Evolutionary conservation across 345 rosid genomes (phyloP), one percentile per base, ranked within the genome.

Genomic region (Cardamine resedifolia): DNA sequence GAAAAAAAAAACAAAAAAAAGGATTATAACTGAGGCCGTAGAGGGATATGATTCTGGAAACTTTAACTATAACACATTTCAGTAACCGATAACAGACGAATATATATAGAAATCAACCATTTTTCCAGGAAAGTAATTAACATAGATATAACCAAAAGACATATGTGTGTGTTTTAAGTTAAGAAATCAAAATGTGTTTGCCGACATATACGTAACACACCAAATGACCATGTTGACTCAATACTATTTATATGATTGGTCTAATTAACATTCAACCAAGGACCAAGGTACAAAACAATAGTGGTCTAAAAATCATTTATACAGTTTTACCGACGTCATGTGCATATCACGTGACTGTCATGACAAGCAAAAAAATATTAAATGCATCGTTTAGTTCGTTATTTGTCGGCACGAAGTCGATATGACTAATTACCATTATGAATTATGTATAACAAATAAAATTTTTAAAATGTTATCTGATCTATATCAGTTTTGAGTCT

Each of bases 271-370:
- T 50, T 65, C 66, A 57, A 73, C 33, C 36, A 68, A 60, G 34
- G 28, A 73, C 33, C 36, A 68, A 60, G 34, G 28, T 55, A 64
- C 48, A 64, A 19, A 49, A 66, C 60, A 66, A 26, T 60, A 48
- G 47, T 58, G 67, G 78, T 75, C 79, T 55, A 61, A 33, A 41
- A 12, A 18, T 75, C n/a, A 10, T 59, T 64, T 43, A 50, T 62
- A 33, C 26, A 52, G 6, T 15, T 58, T 70, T 53, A 53, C 71
- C 64, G 66, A 63, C 71, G 63, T 68, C 71, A 76, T 76, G 79
- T 76, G 79, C 71, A 63, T 63, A 60, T 21, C 79, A 69, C 75
- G 79, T 76, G 75, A 75, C 65, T 19, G 45, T 36, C 43, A 68
- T 53, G 20, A 61, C 60, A 63, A 14, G 43, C 20, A 18, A 45